These are phyloP conservation scores for Mycena latifolia DNA, from an alignment of 768 basidiomycete genomes.

Conservation along the genomic window DNA sequence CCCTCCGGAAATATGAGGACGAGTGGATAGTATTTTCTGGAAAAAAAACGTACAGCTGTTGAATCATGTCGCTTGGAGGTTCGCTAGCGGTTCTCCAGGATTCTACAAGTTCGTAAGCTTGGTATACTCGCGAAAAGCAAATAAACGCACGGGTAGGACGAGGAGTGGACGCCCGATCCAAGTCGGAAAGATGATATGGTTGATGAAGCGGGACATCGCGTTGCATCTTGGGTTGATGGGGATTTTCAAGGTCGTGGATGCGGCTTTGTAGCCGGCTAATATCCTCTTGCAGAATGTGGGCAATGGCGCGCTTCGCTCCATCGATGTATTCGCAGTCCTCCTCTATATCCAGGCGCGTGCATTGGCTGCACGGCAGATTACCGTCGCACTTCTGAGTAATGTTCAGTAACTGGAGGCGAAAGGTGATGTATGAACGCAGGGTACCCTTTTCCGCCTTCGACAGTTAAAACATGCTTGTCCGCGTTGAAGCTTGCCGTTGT, in stretches of 20 bases:
- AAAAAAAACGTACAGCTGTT: slow-evolving; percentile 48
- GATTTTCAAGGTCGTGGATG: slow-evolving; percentile 18
- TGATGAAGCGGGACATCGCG: slow-evolving; percentile 6
- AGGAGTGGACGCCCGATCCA: not conserved
- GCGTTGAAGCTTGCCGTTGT: slow-evolving; percentile 23
- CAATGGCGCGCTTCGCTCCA: slow-evolving; percentile 3
- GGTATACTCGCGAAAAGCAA: not conserved
- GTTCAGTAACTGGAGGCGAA: not conserved
- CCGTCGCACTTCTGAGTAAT: slow-evolving; percentile 19
- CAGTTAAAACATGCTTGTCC: slow-evolving; percentile 27
- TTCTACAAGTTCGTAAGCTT: not conserved
- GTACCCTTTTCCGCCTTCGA: slow-evolving; percentile 19
- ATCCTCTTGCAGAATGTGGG: slow-evolving; percentile 17
- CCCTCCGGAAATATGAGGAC: slow-evolving; percentile 34
- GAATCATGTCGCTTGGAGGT: slow-evolving; percentile 46
- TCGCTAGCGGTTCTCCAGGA: slow-evolving; percentile 37
- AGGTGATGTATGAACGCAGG: not conserved
- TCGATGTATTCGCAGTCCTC: slow-evolving; percentile 28
- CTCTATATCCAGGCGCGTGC: slow-evolving; percentile 17
- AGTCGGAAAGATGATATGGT: slow-evolving; percentile 2
- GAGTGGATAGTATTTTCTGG: not conserved
- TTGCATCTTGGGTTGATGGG: not conserved
- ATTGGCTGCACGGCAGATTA: slow-evolving; percentile 25
- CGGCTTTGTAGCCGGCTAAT: slow-evolving; percentile 17
- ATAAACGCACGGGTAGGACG: slow-evolving; percentile 1